Conservation (phyloP, 257 asterid genomes). For the Scutellaria baicalensis region DNA sequence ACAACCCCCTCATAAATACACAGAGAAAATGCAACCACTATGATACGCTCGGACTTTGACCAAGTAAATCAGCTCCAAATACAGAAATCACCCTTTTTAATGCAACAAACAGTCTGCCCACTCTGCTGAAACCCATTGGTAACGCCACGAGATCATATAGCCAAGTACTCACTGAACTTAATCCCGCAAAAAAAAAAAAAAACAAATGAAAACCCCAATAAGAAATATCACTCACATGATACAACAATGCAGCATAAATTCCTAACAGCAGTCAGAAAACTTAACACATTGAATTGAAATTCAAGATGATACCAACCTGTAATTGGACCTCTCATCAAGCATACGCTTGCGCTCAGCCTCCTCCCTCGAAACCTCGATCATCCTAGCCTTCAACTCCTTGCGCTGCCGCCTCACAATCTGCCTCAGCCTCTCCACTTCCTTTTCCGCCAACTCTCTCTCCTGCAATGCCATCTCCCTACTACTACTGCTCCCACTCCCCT, state of each 20-base stretch:
- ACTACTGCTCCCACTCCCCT: constrained; percentile 34
- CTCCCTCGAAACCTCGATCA: constrained; percentile 93
- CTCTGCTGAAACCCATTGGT: neutral
- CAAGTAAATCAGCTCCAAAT: neutral
- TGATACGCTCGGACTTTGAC: neutral
- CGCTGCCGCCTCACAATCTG: constrained; percentile 90
- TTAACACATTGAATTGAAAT: neutral
- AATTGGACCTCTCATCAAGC: constrained; percentile 88
- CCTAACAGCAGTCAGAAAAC: neutral
- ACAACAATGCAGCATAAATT: neutral
- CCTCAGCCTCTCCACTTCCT: constrained; percentile 96
- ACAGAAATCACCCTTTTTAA: neutral
- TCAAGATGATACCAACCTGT: constrained; percentile 43
- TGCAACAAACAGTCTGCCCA: neutral
- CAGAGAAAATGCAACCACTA: neutral
- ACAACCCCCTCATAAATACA: neutral
- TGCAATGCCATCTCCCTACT: constrained; percentile 83
- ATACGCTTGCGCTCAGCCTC: constrained; percentile 91
- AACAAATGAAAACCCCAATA: neutral
- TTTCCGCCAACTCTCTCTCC: constrained; percentile 94
- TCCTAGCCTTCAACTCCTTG: constrained; percentile 86
- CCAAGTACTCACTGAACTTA: constrained; percentile 3
- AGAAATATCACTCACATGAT: neutral
- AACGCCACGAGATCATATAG: neutral
- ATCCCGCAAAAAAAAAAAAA: neutral